These are phyloP conservation scores for Phyllosticta citriasiana DNA, from an alignment of 2,329 filamentous ascomycete genomes.

Conservation along the genomic window DNA sequence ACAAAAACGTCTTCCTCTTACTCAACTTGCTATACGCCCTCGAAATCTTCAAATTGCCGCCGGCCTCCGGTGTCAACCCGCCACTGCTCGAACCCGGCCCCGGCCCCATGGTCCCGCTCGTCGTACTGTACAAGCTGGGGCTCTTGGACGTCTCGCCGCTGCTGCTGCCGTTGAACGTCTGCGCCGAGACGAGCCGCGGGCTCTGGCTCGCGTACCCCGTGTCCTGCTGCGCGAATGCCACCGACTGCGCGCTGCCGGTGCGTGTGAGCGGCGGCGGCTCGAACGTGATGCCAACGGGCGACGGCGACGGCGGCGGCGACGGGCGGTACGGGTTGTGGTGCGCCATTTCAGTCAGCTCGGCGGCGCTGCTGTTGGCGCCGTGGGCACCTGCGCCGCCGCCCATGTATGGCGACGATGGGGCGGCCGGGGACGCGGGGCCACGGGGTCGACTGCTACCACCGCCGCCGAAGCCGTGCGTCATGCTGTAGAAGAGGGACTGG, in stretches of 20 bases:
- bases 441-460: too few relatives aligned
- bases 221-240: background rate
- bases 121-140: background rate
- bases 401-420: background rate
- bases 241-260: background rate
- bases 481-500: background rate
- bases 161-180: background rate
- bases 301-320: background rate
- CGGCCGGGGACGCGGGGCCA: background rate
- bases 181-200: background rate
- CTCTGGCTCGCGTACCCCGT: background rate
- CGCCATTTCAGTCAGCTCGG: background rate
- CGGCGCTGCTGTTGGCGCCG: background rate
- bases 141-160: background rate
- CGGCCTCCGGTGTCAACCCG: background rate
- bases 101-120: background rate
- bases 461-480: background rate
- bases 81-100: background rate
- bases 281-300: background rate
- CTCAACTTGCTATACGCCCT: conserved; percentile 7
- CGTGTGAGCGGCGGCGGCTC: background rate
- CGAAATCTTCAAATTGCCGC: background rate
- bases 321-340: background rate
- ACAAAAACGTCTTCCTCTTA: conserved; percentile 7
- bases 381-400: background rate